phyloP scores from a whole-genome alignment of 2,329 filamentous ascomycete species.

The Exophiala sp. region DNA sequence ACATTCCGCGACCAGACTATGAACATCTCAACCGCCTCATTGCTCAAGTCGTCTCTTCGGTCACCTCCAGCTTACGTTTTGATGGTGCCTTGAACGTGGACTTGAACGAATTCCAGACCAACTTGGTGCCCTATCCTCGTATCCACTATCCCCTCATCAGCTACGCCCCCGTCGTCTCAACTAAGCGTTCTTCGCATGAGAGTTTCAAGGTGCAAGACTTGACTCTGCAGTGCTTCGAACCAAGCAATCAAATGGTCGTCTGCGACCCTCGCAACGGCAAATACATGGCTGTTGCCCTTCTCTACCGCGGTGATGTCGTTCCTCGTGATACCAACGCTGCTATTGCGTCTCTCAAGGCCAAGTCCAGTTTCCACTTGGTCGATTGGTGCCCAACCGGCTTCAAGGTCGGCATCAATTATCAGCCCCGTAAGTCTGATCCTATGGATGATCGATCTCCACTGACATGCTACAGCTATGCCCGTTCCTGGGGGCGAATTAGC shows the following conservation, averaged over 20 bases:
- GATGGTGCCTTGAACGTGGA: conserved; percentile 66
- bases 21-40: conserved; percentile 65
- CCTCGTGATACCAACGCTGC: conserved; percentile 60
- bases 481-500: conserved; percentile 55
- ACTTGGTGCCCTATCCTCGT: conserved; percentile 64
- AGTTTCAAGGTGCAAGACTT: conserved; percentile 80
- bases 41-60: conserved; percentile 65
- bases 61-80: conserved; percentile 63
- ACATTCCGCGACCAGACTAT: conserved; percentile 62
- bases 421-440: conserved; percentile 42
- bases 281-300: conserved; percentile 65
- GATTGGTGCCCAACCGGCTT: conserved; percentile 69
- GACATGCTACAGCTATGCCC: conserved; percentile 35
- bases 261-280: conserved; percentile 65
- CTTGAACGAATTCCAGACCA: conserved; percentile 67
- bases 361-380: conserved; percentile 62
- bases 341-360: conserved; percentile 61
- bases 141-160: conserved; percentile 66
- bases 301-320: conserved; percentile 65
- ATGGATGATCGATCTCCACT: background rate
- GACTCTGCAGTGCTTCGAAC: conserved; percentile 65
- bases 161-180: conserved; percentile 62
- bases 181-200: conserved; percentile 76
- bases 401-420: conserved; percentile 67
- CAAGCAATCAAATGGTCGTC: conserved; percentile 67